These are phyloP conservation scores for Discostella pseudostelligera DNA, from an alignment of 108 stramenopile species.

Conservation along the genomic window DNA sequence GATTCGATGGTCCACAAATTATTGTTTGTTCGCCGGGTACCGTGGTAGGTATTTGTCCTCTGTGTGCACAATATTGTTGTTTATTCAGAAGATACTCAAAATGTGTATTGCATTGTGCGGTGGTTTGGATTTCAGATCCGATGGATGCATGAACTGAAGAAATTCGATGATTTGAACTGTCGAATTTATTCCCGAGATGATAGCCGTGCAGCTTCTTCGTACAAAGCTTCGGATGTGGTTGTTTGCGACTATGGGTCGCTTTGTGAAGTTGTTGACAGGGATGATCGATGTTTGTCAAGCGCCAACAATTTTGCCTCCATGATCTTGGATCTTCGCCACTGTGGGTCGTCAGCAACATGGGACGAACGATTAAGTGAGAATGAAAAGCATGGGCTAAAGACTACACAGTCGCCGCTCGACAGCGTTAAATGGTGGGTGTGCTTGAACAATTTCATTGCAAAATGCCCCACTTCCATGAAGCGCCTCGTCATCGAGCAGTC, in stretches of 20 bases:
- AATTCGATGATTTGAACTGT: slow-evolving; percentile 45
- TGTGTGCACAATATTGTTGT: not conserved
- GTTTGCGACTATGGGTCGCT: slow-evolving; percentile 60
- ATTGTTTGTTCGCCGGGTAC: slow-evolving; percentile 56
- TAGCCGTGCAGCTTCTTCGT: not conserved
- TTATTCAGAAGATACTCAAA: not conserved
- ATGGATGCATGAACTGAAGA: slow-evolving; percentile 66
- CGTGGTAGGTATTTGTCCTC: slow-evolving; percentile 54
- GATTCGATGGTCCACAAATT: slow-evolving; percentile 56
- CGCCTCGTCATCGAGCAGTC: slow-evolving; percentile 38
- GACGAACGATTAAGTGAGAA: not conserved
- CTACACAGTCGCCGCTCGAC: slow-evolving; percentile 7
- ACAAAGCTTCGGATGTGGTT: slow-evolving; percentile 42
- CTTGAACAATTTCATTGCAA: slow-evolving; percentile 17
- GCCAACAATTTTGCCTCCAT: slow-evolving; percentile 22
- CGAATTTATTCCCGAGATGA: not conserved
- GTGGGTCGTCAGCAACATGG: not conserved
- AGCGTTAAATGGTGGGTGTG: slow-evolving; percentile 39
- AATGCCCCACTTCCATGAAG: slow-evolving; percentile 15
- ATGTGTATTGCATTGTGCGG: not conserved
- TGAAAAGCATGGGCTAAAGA: not conserved
- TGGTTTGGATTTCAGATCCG: slow-evolving; percentile 40
- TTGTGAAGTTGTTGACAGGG: slow-evolving; percentile 9
- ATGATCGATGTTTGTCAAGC: not conserved
- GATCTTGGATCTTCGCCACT: slow-evolving; percentile 38